phyloP scores from a whole-genome alignment of 495 filamentous ascomycete species.

The Penicillium subrubescens region DNA sequence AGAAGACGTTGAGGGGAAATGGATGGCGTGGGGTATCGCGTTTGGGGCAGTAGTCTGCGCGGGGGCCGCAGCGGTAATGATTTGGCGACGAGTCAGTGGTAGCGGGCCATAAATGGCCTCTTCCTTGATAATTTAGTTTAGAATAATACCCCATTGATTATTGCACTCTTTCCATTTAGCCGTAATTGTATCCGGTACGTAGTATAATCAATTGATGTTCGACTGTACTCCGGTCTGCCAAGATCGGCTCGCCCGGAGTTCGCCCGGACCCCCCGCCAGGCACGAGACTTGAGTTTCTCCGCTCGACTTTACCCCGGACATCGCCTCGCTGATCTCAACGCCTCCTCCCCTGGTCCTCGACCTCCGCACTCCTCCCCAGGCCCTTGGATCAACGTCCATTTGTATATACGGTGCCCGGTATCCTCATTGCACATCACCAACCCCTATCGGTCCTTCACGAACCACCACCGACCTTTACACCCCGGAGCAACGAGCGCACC shows the following conservation, averaged over 20 bases:
- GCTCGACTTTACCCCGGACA: constrained; percentile 33
- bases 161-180: background rate
- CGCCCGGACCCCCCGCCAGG: constrained; percentile 29
- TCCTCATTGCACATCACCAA: background rate
- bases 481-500: background rate
- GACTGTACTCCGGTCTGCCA: constrained; percentile 1
- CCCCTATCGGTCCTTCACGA: background rate
- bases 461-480: background rate
- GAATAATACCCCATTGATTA: constrained; percentile 25
- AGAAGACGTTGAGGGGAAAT: constrained; percentile 77
- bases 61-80: constrained; percentile 77
- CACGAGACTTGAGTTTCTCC: constrained; percentile 33
- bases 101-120: constrained; percentile 30
- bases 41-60: constrained; percentile 80
- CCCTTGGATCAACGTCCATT: background rate
- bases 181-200: background rate
- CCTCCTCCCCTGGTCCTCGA: background rate
- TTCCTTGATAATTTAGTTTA: constrained; percentile 7
- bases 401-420: background rate
- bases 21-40: constrained; percentile 82
- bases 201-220: background rate
- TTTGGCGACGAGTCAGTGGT: constrained; percentile 59
- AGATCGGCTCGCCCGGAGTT: constrained; percentile 23
- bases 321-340: constrained; percentile 24
- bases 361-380: background rate